Evolutionary conservation across 306 rosid species (phyloP), one percentile per base, ranked within the genome.

Genomic region (Ormosia semicastrata): DNA sequence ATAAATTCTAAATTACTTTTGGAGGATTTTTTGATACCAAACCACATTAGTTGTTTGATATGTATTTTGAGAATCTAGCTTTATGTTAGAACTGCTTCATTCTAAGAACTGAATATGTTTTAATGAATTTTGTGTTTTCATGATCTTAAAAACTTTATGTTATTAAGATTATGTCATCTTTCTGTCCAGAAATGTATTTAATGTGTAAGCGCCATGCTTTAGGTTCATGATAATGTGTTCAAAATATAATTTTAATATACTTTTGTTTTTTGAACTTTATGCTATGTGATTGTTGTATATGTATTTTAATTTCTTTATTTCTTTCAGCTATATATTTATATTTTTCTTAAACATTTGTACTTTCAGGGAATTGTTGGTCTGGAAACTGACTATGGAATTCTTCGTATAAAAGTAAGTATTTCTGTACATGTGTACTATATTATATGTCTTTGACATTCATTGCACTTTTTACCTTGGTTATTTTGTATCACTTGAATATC

Each of bases 371-470:
- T 90, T 69, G 76, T 92, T 85, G 93, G 94, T 43, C 66, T 94
- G 90, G 90, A 90, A 84, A 92, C 97, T 40, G 88, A 90, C 81
- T 58, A 90, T 9, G 97, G 97, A 85, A 85, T 75, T 84, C 88
- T 94, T 76, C 97, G 84, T 69, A 71, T 91, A 65, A 81, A 88
- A 87, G 98, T 91, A 85, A 87, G 90, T 75, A 30, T 54, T 53
- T 88, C 58, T 71, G n/a, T 66, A 13, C 82, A 37, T 66, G 32
- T 56, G 40, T 50, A 6, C 3, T 59, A 2, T 70, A 60, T 53
- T 50, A 4, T 79, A 59, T 62, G 60, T 81, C 66, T 65, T 32
- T 13, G 58, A 60, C 66, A 76, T 73, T 68, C 69, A 53, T 69
- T 46, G 7, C 41, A 32, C 56, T 5, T 71, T 60, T 67, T 46